These are phyloP conservation scores for Nitzschia sp. DNA, from an alignment of 108 stramenopile genomes.

Conservation along the genomic window DNA sequence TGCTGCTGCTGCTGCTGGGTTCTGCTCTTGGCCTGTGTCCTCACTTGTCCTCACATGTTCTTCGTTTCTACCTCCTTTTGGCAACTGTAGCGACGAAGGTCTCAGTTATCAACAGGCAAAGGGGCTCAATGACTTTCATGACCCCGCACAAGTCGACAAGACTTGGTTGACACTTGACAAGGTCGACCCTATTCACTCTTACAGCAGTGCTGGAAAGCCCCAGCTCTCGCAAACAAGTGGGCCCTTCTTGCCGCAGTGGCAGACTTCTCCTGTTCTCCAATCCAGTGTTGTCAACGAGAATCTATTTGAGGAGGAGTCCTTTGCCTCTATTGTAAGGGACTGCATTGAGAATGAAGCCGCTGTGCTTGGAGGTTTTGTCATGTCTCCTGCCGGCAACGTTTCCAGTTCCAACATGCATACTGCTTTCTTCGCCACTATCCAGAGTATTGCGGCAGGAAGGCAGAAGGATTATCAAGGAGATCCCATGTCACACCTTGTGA, in stretches of 20 bases:
- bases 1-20: background rate
- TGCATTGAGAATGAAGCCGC: conserved; percentile 12
- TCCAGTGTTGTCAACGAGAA: conserved; percentile 12
- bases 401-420: conserved; percentile 1
- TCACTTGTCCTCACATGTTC: too few relatives aligned
- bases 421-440: conserved; percentile 10
- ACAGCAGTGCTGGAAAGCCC: background rate
- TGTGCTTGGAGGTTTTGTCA: conserved; percentile 11
- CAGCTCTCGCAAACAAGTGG: background rate
- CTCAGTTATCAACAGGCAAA: background rate
- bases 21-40: background rate
- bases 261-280: conserved; percentile 12
- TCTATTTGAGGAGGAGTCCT: background rate
- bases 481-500: conserved; percentile 15
- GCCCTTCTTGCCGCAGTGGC: conserved; percentile 17
- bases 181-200: conserved; percentile 15
- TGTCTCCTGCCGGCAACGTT: conserved; percentile 6
- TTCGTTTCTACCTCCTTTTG: background rate
- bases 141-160: background rate
- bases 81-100: conserved; percentile 6
- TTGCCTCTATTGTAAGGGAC: background rate
- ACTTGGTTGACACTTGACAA: background rate
- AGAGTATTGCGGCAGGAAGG: conserved; percentile 8
- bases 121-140: conserved; percentile 14
- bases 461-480: conserved; percentile 13